Base-by-base conservation (phyloP, 371 early-diverging fungal species). In the Cokeromyces recurvatus region DNA sequence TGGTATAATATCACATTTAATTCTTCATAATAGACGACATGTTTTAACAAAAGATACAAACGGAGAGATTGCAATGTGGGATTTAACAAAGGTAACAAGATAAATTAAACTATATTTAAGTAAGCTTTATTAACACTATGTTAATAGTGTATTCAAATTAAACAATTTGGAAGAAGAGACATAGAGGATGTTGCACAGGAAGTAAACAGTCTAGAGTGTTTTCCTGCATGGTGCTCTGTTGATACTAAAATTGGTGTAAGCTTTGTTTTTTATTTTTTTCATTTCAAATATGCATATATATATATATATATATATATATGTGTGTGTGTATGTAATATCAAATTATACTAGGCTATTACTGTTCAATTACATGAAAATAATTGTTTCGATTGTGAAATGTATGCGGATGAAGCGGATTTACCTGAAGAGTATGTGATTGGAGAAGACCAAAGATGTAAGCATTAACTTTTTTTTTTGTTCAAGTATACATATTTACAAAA, bases 211-310 rank as follows among this genome's bases (percentile, higher is more conserved):
- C 61, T 77, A 5, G 92, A 94, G 51, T 87, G 89, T 31, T 83
- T 91, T 31, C 87, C 89, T 17, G 77, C 86, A 15, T 97, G 97
- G 97, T 95, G 96, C 62, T 64, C 85, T 0, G 78, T 97, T 8
- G 95, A 95, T 60, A 92, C 88, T 4, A 87, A 87, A 36, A 88
- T 88, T 43, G 97, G 95, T 22, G 83, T 84, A 69, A 56, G 74
- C 48, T n/a, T n/a, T n/a, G n/a, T n/a, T n/a, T n/a, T n/a, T n/a
- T n/a, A n/a, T n/a, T n/a, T 14, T 16, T 22, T 20, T 25, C n/a
- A n/a, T n/a, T n/a, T n/a, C n/a, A n/a, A n/a, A n/a, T n/a, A n/a
- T n/a, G n/a, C n/a, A n/a, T n/a, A n/a, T n/a, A n/a, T n/a, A n/a
- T n/a, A n/a, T n/a, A n/a, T n/a, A n/a, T n/a, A n/a, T n/a, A n/a